Evolutionary conservation across 352 stramenopile genomes (phyloP).

Genomic region (Pythium dissotocum): DNA sequence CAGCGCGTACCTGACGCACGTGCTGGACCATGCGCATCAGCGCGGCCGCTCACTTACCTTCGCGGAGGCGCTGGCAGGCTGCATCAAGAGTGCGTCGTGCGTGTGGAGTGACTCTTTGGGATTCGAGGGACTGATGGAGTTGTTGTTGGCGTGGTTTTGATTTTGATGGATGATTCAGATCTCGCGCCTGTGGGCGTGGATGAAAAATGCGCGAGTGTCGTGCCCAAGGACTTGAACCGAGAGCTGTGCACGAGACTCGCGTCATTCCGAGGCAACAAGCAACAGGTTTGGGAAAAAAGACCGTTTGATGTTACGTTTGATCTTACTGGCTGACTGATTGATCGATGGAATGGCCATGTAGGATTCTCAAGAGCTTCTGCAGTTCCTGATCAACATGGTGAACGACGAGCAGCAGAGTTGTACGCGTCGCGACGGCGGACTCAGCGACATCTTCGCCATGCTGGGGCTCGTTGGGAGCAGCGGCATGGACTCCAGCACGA

Average conservation of each 20-base stretch:
- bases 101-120: neutral
- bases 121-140: neutral
- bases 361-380: constrained; percentile 84
- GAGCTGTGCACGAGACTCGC: constrained; percentile 59
- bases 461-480: constrained; percentile 1
- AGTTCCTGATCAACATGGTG: constrained; percentile 87
- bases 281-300: constrained; percentile 43
- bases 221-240: constrained; percentile 53
- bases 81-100: constrained; percentile 52
- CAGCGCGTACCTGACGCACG: constrained; percentile 64
- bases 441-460: constrained; percentile 45
- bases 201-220: constrained; percentile 33
- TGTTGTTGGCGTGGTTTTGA: neutral
- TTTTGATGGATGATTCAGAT: constrained; percentile 15
- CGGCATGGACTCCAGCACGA: constrained; percentile 11
- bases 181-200: constrained; percentile 22
- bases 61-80: constrained; percentile 61
- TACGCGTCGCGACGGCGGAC: constrained; percentile 49
- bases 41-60: constrained; percentile 57
- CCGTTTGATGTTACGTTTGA: neutral
- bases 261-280: constrained; percentile 73
- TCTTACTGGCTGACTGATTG: neutral
- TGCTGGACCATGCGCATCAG: constrained; percentile 40
- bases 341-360: constrained; percentile 19
- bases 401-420: constrained; percentile 59